These are phyloP conservation scores for Nothophytophthora sp. DNA, from an alignment of 352 stramenopile species.

Conservation along the genomic window DNA sequence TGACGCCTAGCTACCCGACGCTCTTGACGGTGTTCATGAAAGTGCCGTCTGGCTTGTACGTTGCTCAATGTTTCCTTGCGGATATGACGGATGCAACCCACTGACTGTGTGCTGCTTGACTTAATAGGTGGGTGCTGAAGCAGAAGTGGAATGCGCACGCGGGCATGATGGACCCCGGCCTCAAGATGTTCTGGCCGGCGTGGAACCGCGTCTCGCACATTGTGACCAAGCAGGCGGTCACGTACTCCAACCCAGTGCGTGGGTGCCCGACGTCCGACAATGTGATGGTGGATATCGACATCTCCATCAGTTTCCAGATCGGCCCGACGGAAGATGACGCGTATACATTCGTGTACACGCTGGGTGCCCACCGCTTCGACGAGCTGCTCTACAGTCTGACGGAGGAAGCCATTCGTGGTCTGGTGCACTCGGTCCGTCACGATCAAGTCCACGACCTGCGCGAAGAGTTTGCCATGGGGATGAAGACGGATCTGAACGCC, in stretches of 20 bases:
- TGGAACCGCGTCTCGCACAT: slow-evolving; percentile 88
- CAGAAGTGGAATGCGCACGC: slow-evolving; percentile 78
- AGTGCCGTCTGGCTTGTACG: slow-evolving; percentile 28
- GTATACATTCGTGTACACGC: slow-evolving; percentile 82
- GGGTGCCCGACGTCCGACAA: slow-evolving; percentile 84
- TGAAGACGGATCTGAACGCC: slow-evolving; percentile 83
- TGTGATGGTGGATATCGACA: slow-evolving; percentile 90
- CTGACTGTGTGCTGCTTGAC: too few species aligned
- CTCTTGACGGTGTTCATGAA: slow-evolving; percentile 31
- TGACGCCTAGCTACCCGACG: slow-evolving; percentile 23
- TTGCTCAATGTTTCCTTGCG: neutral
- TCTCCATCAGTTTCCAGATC: slow-evolving; percentile 89
- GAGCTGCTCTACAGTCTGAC: slow-evolving; percentile 82
- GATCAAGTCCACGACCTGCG: slow-evolving; percentile 82
- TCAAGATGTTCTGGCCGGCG: slow-evolving; percentile 76
- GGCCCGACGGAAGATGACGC: slow-evolving; percentile 75
- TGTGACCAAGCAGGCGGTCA: slow-evolving; percentile 85
- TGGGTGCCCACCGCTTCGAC: slow-evolving; percentile 83
- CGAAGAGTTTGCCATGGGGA: slow-evolving; percentile 80
- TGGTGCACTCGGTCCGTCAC: slow-evolving; percentile 83
- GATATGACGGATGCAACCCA: too few species aligned
- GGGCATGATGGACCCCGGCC: slow-evolving; percentile 76
- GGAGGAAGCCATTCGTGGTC: slow-evolving; percentile 74
- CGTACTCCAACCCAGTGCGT: slow-evolving; percentile 73
- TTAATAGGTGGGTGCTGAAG: slow-evolving; percentile 12